These are phyloP conservation scores for Cryptosporidium sp. DNA, from an alignment of 169 alveolate genomes.

Conservation along the genomic window DNA sequence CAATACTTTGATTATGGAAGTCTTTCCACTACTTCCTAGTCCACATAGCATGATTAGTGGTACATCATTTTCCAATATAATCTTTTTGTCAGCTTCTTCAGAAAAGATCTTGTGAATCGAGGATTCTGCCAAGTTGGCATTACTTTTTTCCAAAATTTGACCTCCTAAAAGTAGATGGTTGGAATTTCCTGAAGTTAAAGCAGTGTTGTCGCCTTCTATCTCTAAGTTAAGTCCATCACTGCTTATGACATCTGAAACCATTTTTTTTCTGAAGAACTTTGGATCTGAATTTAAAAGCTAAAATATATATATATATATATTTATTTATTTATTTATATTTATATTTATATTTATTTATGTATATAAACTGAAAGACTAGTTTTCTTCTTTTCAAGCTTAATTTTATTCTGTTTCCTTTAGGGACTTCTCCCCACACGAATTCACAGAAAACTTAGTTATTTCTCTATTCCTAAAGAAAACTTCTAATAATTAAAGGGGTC, in stretches of 20 bases:
- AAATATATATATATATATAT: no score
- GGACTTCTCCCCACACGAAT: not conserved
- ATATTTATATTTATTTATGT: no score
- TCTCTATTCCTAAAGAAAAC: not conserved
- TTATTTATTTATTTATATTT: no score
- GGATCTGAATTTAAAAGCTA: no score
- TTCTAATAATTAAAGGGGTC: not conserved
- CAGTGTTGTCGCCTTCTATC: not conserved
- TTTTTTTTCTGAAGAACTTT: not conserved
- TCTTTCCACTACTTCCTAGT: conserved; percentile 79
- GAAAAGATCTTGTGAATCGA: conserved; percentile 1
- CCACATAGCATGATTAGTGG: conserved; percentile 79
- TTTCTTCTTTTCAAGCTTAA: not conserved
- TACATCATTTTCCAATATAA: conserved; percentile 19
- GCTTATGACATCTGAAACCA: not conserved
- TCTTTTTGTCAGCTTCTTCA: conserved; percentile 29
- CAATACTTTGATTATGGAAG: conserved; percentile 81
- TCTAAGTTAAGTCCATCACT: not conserved
- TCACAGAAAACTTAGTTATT: no score
- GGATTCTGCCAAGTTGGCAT: not conserved
- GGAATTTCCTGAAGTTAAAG: not conserved
- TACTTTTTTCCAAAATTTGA: not conserved
- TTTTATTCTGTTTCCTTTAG: no score
- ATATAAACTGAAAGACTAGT: not conserved
- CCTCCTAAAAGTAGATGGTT: not conserved